phyloP scores from a whole-genome alignment of 2,329 filamentous ascomycete genomes.

The Trichoderma lentiforme region DNA sequence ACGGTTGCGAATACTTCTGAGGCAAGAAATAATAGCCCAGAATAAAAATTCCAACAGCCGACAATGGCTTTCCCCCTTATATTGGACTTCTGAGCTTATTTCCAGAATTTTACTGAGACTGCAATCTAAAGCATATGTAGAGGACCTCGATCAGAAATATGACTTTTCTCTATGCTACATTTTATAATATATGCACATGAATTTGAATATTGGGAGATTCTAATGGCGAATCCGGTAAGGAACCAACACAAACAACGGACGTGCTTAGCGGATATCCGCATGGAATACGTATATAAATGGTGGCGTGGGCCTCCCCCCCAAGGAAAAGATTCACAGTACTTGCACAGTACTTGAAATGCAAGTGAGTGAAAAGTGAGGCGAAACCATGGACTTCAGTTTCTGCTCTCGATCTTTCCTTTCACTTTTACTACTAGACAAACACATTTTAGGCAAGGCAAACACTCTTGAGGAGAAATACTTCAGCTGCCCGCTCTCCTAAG shows the following conservation, averaged over 20 bases:
- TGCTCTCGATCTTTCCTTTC: not conserved
- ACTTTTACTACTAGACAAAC: not conserved
- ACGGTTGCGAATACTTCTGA: not conserved
- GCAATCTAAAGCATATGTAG: not conserved
- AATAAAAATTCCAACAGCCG: not conserved
- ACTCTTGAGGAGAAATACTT: not conserved
- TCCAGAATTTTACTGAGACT: not conserved
- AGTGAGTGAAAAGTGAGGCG: not conserved
- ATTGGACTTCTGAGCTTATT: not conserved
- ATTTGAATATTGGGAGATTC: not conserved
- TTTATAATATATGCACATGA: not conserved
- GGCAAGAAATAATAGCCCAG: not conserved
- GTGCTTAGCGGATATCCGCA: not conserved
- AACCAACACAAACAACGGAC: not conserved
- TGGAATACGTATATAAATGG: not conserved
- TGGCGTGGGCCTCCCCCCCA: not conserved
- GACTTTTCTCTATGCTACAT: not conserved
- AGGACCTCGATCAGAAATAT: not conserved
- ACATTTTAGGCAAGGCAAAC: not conserved
- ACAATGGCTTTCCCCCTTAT: not conserved
- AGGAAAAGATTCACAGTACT: not conserved
- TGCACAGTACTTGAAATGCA: not conserved
- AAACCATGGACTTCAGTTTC: not conserved
- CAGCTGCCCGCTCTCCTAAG: too few species aligned
- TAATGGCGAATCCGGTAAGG: not conserved